Evolutionary conservation across 352 stramenopile genomes (phyloP).

Genomic region (Globisporangium nagaii): DNA sequence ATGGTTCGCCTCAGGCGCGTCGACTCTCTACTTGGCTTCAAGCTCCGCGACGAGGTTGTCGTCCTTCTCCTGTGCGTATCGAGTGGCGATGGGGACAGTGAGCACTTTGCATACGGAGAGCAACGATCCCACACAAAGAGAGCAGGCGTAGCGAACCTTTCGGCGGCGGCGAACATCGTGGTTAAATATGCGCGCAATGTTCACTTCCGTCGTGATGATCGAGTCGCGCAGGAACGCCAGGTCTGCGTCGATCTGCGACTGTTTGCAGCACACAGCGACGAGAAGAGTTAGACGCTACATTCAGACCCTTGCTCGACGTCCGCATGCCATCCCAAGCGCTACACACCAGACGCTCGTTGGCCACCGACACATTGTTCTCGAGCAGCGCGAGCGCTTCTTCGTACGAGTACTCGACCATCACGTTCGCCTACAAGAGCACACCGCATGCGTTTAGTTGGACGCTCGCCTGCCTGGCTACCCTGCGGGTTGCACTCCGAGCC

Average conservation of each 20-base stretch:
- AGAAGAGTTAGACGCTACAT: too few relatives aligned
- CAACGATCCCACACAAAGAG: neutral
- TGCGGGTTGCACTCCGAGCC: too few relatives aligned
- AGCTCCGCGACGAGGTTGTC: slow-evolving; percentile 55
- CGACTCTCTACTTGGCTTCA: slow-evolving; percentile 62
- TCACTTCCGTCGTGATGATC: slow-evolving; percentile 97
- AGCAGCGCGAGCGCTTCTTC: slow-evolving; percentile 92
- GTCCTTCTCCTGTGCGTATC: slow-evolving; percentile 72
- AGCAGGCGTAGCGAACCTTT: slow-evolving; percentile 23
- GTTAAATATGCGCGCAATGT: slow-evolving; percentile 97
- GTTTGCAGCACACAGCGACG: too few relatives aligned
- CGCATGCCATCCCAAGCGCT: too few relatives aligned
- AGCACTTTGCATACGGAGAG: neutral
- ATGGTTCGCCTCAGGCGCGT: too few relatives aligned
- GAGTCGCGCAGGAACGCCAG: slow-evolving; percentile 94
- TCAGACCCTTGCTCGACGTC: too few relatives aligned
- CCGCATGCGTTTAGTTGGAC: too few relatives aligned
- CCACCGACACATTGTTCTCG: slow-evolving; percentile 64
- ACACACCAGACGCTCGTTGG: slow-evolving; percentile 63
- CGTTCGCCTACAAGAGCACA: slow-evolving; percentile 83
- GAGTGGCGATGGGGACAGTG: neutral
- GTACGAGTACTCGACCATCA: slow-evolving; percentile 97
- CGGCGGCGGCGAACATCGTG: slow-evolving; percentile 90
- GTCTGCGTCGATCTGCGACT: slow-evolving; percentile 86
- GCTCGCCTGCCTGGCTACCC: too few relatives aligned